A percentile compares a stretch with the other conserved stretches of the same genome.
Evolutionary conservation across 352 stramenopile species (phyloP).

Genomic region (Elongisporangium prolatum): DNA sequence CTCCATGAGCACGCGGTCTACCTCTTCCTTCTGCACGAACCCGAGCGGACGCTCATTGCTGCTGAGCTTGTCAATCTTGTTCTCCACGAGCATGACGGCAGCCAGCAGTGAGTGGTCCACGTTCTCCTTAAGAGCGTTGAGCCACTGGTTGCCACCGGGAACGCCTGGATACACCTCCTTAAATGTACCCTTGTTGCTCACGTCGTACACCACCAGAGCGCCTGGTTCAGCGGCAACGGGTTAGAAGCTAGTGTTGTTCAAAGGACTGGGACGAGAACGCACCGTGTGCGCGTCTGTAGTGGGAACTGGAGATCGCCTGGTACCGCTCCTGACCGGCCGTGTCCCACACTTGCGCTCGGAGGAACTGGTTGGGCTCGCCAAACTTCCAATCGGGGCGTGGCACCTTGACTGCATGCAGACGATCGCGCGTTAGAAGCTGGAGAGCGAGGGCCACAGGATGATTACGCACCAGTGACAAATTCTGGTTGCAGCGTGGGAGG

Average conservation of each 20-base stretch:
- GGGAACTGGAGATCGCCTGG: conserved; percentile 67
- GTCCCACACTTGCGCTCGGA: conserved; percentile 69
- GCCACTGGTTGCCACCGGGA: conserved; percentile 45
- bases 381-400: conserved; percentile 66
- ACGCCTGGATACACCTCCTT: conserved; percentile 57
- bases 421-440: no score
- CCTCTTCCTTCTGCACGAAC: conserved; percentile 44
- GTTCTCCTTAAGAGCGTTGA: conserved; percentile 60
- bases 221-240: conserved; percentile 13
- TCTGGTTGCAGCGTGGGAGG: conserved; percentile 50
- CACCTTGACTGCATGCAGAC: conserved; percentile 39
- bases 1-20: conserved; percentile 39
- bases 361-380: conserved; percentile 57
- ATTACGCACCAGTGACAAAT: conserved; percentile 44
- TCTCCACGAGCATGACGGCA: conserved; percentile 66
- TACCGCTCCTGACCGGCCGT: conserved; percentile 66
- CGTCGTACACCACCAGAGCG: conserved; percentile 64
- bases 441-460: no score
- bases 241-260: not conserved
- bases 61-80: conserved; percentile 62
- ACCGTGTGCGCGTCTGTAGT: conserved; percentile 65
- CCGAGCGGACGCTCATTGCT: conserved; percentile 27
- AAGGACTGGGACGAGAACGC: not conserved
- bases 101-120: conserved; percentile 44
- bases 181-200: conserved; percentile 58